Base-by-base conservation (phyloP, 192 early-diverging fungal genomes). In the Coemansia interrupta region DNA sequence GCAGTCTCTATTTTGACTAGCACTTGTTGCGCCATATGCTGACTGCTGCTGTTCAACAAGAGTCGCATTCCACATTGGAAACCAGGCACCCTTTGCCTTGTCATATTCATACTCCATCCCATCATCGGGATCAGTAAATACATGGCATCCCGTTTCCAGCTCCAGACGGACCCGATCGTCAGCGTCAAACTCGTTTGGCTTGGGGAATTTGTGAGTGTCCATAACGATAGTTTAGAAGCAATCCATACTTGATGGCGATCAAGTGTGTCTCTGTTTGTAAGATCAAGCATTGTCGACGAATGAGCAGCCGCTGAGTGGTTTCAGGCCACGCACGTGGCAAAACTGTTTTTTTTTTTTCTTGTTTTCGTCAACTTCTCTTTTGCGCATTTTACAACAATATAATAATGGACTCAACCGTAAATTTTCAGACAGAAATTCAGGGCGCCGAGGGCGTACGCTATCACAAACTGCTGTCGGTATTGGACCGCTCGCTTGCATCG, bases 41-140 rank as follows among this genome's bases (percentile, higher is more conserved):
- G 72, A 76, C 42, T 81, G 79, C 24, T 81, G 79, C 40, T 70
- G 61, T 20, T 65, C 70, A 22, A 81, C 62, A 28, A 75, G 57
- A 0, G 57, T 54, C 26, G 70, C 74, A 50, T 72, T 68, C 68
- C 70, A 72, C 86, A 91, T 89, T 3, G 93, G 94, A 80, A 94
- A 95, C 94, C 94, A 96, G 0, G 90, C 90, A 30, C 83, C 74
- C 60, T 85, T 77, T n/a, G 73, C 77, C 17, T 85, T 78, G 58
- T 95, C 92, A 69, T 84, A 96, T 52, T 96, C 92, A 46, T 88
- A 96, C 28, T 86, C 79, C n/a, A 90, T 57, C 6, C 85, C 88
- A 54, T 93, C 89, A 11, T 47, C 41, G 3, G 87, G 86, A 43
- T 85, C 87, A n/a, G 83, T 86, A 47, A 85, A 92, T 1, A 88